Evolutionary conservation across 2,329 filamentous ascomycete genomes (phyloP).

Genomic region (Herpotrichia juniperi): DNA sequence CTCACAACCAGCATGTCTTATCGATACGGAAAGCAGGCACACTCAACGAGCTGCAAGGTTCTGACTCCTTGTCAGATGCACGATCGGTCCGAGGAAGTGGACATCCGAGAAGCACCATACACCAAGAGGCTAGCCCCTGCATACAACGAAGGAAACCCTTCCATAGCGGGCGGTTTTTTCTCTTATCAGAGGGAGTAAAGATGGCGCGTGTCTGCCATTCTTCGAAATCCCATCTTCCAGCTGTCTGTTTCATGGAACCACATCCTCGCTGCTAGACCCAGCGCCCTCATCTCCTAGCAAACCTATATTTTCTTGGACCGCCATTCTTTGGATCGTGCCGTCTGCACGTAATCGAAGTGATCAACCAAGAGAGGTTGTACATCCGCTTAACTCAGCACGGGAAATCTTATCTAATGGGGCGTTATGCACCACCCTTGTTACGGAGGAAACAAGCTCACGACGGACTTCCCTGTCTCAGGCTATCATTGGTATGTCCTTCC

Average conservation of each 20-base stretch:
- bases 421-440: background rate
- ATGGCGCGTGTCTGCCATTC: no score
- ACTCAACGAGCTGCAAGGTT: background rate
- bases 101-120: background rate
- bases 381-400: background rate
- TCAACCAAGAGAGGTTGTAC: background rate
- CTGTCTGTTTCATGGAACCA: background rate
- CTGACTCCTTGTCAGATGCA: background rate
- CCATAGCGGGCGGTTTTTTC: background rate
- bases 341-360: background rate
- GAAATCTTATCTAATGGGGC: conserved; percentile 3
- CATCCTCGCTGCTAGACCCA: background rate
- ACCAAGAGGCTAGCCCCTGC: background rate
- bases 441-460: conserved; percentile 2
- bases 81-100: background rate
- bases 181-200: background rate
- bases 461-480: background rate
- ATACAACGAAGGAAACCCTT: background rate
- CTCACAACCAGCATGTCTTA: background rate
- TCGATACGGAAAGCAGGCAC: background rate
- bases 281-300: background rate
- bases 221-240: no score
- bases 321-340: background rate
- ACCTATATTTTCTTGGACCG: background rate
- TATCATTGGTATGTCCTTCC: background rate